Evolutionary conservation across 257 asterid species (phyloP).

Genomic region (Nyctanthes arbortristis): DNA sequence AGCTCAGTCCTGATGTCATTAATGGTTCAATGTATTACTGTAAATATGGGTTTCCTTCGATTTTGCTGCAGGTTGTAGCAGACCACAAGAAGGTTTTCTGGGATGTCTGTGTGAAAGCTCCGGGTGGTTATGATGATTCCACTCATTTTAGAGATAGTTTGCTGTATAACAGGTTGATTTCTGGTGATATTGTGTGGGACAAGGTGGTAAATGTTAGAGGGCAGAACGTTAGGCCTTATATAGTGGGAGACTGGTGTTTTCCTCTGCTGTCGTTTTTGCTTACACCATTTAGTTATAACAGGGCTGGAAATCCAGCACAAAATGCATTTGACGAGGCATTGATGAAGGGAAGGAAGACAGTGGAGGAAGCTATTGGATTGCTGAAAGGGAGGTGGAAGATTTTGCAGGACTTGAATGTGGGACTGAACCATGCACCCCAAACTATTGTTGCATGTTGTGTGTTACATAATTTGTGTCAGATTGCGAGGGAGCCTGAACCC

Average conservation of each 20-base stretch:
- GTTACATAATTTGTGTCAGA: slow-evolving; percentile 92
- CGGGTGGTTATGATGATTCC: slow-evolving; percentile 88
- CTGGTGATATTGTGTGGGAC: slow-evolving; percentile 87
- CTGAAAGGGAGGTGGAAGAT: slow-evolving; percentile 97
- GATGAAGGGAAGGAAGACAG: slow-evolving; percentile 73
- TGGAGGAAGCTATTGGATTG: slow-evolving; percentile 91
- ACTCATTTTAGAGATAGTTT: slow-evolving; percentile 92
- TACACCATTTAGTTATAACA: slow-evolving; percentile 67
- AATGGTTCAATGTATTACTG: slow-evolving; percentile 60
- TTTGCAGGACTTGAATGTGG: slow-evolving; percentile 87
- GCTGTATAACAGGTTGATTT: slow-evolving; percentile 70
- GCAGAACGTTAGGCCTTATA: slow-evolving; percentile 80
- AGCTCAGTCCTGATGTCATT: slow-evolving; percentile 45
- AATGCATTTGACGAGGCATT: slow-evolving; percentile 83
- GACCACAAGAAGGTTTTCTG: slow-evolving; percentile 90
- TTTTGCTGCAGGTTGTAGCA: slow-evolving; percentile 87
- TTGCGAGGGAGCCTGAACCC: slow-evolving; percentile 97
- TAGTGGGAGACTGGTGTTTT: slow-evolving; percentile 84
- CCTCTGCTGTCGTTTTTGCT: slow-evolving; percentile 83
- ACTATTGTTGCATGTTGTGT: slow-evolving; percentile 96
- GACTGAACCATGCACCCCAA: slow-evolving; percentile 88
- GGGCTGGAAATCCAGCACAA: slow-evolving; percentile 73
- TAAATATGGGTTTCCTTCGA: slow-evolving; percentile 69
- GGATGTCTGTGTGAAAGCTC: slow-evolving; percentile 98
- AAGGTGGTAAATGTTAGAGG: slow-evolving; percentile 73